Evolutionary conservation across 2,329 filamentous ascomycete species (phyloP), one percentile per base, ranked within the genome.

Genomic region (Aspergillus ochraceus): DNA sequence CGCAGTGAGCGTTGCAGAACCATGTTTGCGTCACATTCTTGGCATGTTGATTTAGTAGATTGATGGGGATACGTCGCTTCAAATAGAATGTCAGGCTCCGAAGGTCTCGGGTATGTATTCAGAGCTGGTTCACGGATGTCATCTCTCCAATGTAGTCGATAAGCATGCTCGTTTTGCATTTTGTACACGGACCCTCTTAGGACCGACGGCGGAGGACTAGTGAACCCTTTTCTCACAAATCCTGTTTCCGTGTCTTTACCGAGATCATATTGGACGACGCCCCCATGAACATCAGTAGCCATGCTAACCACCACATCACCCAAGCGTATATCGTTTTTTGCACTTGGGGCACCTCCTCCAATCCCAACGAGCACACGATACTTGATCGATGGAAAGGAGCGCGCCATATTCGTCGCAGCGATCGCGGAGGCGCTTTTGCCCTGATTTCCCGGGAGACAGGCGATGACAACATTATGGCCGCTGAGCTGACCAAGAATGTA

Each of bases 271-370:
- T 17, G 36, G 22, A 53, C 50, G 10, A 54, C 52, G 3, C 52
- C 49, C 20, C 49, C 39, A n/a, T 47, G 17, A 2, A 11, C 3
- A 1, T 17, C 22, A 3, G 32, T 26, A 12, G 49, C 24, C 39
- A 6, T 36, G 26, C 55, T 58, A 14, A 58, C 39, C 19, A 58
- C 55, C 22, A 54, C 22, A 47, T 59, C 52, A 6, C 52, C 52
- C 3, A 54, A 20, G 2, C 47, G 32, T n/a, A 54, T 54, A 26
- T 51, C 32, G 3, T 4, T 49, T 1, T 1, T 36, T 9, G 20
- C 4, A 12, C 1, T 4, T 5, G 57, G 52, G 1, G 29, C 45
- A 2, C 36, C 55, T 3, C 55, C 39, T 3, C 24, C 55, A n/a
- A 58, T 32, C 6, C 56, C 56, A 24, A 54, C 45, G 2, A 58